Base-by-base conservation (phyloP, 1,284 basidiomycete genomes). In the Vanrija sp. region DNA sequence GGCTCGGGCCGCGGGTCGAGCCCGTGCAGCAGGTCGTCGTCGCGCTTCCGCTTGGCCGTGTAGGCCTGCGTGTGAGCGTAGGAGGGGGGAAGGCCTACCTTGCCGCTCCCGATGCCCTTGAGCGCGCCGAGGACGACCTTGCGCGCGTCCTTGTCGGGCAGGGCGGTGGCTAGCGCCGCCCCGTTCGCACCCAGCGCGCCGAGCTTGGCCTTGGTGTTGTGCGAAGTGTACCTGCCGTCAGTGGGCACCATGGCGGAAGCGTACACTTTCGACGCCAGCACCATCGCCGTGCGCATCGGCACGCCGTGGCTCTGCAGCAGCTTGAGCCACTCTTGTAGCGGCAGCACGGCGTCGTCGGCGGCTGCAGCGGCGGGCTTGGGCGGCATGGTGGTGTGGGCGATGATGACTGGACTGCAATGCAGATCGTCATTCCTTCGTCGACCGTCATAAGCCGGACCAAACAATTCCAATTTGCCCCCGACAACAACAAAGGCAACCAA, bases 271-370 rank as follows among this genome's bases (percentile, higher is more conserved):
- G 31, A 92, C 88, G 90, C n/a, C n/a, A n/a, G n/a, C n/a, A n/a
- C n/a, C n/a, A n/a, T 93, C 1, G 89, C 89, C 55, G 85, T 84
- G 42, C 82, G 71, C 65, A 88, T 81, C 3, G 86, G 77, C 1
- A 91, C 77, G 56, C 81, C 80, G 56, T 83, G 82, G 42, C 73
- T 77, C 2, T 85, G 84, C 12, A 92, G 76, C 12, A 87, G 63
- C 71, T 89, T 86, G 14, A 94, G 77, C 75, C 88, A 93, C 23
- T 80, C 79, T 14, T 85, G 85, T 6, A 94, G 69, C 18, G 85
- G 73, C 9, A 92, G 77, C 56, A 63, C 57, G 3, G 61, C 58
- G 10, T 63, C 66, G 8, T 65, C 56, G 2, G 58, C 22, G 19
- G 39, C n/a, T 5, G 27, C n/a, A n/a, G n/a, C 44, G 6, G 45